Base-by-base conservation (phyloP, 345 rosid species). In the Abelmoschus esculentus region DNA sequence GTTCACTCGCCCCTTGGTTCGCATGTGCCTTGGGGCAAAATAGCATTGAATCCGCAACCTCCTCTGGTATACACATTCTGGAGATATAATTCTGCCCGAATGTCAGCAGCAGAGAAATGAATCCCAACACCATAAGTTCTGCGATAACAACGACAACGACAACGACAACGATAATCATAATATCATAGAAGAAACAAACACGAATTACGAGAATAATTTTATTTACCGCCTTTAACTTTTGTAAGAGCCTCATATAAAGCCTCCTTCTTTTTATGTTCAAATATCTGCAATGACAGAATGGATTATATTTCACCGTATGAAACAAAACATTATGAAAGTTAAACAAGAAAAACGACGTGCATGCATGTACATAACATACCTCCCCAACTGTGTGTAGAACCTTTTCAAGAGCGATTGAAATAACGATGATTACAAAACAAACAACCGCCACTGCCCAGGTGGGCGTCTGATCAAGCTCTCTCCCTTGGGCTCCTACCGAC, bases 391-490 rank as follows among this genome's bases (percentile, higher is more conserved):
- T 17, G 74, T 91, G 96, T 78, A 95, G 79, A 77, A 81, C 28
- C 54, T 82, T 80, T 73, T 95, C 99, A 63, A 95, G 66, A 22
- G 78, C 13, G 64, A 95, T 88, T 11, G 99, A 95, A 75, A 95
- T 72, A 17, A 90, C 0, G 66, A 91, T 64, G 60, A 91, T 95
- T 29, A 78, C 76, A 13, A 86, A 87, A 73, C 86, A 85, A 80
- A 95, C 93, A 10, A 78, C 76, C 1, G 99, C 74, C 13, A 95
- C 96, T 3, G 99, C 98, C 99, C 99, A 91, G 11, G 96, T 91
- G 0, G 99, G 99, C 1, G 97, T 95, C 77, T 86, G 86, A 75
- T 95, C 97, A 18, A 91, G 95, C 83, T 90, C 85, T 80, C 97
- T 88, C 5, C 61, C 74, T 22, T 22, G 26, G 26, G 26, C 26